Percentiles rank a stretch among this genome's conserved stretches.
Conservation (phyloP, 768 basidiomycete genomes). For the Chlorophyllum brunneum region DNA sequence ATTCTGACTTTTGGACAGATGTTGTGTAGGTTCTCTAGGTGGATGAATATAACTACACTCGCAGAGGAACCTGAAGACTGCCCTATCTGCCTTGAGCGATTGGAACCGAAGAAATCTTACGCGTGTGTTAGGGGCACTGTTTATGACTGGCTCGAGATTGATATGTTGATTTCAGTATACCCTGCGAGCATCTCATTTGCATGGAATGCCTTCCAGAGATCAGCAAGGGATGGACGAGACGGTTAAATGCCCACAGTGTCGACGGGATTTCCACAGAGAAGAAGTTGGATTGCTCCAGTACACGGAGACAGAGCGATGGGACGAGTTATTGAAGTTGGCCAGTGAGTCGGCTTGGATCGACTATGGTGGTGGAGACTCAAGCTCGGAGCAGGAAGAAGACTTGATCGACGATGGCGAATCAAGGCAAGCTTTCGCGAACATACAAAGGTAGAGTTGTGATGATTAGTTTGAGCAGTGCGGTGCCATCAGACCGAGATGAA, state of each 20-base stretch:
- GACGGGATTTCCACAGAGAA: conserved; percentile 23
- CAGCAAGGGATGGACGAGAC: conserved; percentile 24
- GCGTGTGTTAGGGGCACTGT: conserved; percentile 24
- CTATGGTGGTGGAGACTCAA: conserved; percentile 29
- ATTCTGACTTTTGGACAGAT: conserved; percentile 24
- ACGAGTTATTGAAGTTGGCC: conserved; percentile 35
- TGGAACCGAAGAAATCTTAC: conserved; percentile 29
- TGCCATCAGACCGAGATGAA: conserved; percentile 8
- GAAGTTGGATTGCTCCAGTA: conserved; percentile 30
- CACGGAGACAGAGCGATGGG: conserved; percentile 42
- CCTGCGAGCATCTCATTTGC: conserved; percentile 43
- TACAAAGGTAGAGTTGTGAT: background rate
- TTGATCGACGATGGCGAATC: conserved; percentile 24
- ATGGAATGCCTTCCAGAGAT: conserved; percentile 30
- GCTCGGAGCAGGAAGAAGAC: conserved; percentile 38
- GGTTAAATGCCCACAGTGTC: conserved; percentile 36
- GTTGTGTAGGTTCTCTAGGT: conserved; percentile 33
- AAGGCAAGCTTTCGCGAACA: conserved; percentile 11
- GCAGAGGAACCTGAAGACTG: conserved; percentile 34
- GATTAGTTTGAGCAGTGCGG: conserved; percentile 6
- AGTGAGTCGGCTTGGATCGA: conserved; percentile 36
- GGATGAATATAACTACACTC: conserved; percentile 33
- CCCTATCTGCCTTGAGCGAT: conserved; percentile 30
- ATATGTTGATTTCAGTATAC: conserved; percentile 25
- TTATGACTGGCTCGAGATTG: background rate